Evolutionary conservation across 306 rosid genomes (phyloP), one percentile per base, ranked within the genome.

Genomic region (Astragalus membranaceus): DNA sequence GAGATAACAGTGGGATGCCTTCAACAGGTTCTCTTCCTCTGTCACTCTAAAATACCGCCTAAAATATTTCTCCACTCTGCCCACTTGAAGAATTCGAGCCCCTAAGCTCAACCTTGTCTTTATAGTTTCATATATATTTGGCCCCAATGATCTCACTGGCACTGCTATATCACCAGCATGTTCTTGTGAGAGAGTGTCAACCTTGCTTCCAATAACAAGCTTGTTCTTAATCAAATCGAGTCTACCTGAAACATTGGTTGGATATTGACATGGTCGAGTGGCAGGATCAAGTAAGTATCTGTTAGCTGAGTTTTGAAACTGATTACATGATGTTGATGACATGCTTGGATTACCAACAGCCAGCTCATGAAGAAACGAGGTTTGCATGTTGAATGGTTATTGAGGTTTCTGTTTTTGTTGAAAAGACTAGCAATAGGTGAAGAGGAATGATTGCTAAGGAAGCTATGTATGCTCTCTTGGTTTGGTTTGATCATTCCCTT

Each of bases 21-120:
- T 87, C 75, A 75, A 15, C 15, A 92, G 67, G 65, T 70, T 89
- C 68, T 92, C 97, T 33, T 70, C 91, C 36, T 88, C 86, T 54
- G 5, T 65, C 6, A 68, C 79, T 12, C 57, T 79, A 46, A 92
- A 89, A 51, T 79, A 83, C 39, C 86, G 69, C 78, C 74, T 81
- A 58, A 83, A 87, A 33, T 82, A 75, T 62, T 84, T 91, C 69
- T 72, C 81, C 20, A 83, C 48, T 42, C 96, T 87, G 10, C 97
- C 96, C 0, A 80, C 56, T 70, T 64, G 82, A 29, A 88, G 78
- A 82, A 88, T 84, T 13, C 69, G 83, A 48, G 92, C 91, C 61
- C 89, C 96, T 50, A 88, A 76, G 23, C 87, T 87, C 80, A 91
- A 75, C 72, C 84, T 91, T 10, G 89, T 77, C 78, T 77, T 87